Evolutionary conservation across 176 grass and related monocot species (phyloP).

Genomic region (Oryza coarctata): DNA sequence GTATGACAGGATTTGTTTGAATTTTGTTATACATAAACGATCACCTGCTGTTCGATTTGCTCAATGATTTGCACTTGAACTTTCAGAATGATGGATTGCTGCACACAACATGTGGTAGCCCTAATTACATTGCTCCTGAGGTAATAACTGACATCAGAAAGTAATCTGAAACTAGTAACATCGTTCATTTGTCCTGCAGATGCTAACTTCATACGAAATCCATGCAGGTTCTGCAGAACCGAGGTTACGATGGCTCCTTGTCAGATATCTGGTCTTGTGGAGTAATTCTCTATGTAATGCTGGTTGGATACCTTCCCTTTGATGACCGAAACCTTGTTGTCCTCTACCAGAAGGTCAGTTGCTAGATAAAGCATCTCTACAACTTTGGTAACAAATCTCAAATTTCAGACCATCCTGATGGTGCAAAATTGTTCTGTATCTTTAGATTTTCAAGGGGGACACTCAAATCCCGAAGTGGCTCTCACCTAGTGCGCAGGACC

Average conservation of each 20-base stretch:
- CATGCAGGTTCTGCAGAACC: conserved; percentile 63
- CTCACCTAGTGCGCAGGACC: conserved; percentile 45
- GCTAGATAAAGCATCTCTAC: conserved; percentile 2
- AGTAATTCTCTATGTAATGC: conserved; percentile 80
- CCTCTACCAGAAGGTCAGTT: conserved; percentile 79
- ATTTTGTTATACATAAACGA: background rate
- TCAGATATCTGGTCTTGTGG: conserved; percentile 91
- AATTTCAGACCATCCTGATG: conserved; percentile 6
- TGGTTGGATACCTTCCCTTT: conserved; percentile 71
- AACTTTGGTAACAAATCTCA: background rate
- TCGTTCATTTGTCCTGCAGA: background rate
- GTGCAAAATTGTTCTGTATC: background rate
- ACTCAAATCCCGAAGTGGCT: conserved; percentile 62
- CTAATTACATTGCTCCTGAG: conserved; percentile 90
- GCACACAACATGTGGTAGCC: conserved; percentile 88
- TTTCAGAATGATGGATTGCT: conserved; percentile 80
- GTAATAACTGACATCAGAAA: conserved; percentile 18
- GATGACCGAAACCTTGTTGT: conserved; percentile 84
- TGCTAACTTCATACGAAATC: conserved; percentile 9
- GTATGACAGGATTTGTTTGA: conserved; percentile 34
- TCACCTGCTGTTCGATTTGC: background rate
- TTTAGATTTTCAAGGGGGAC: conserved; percentile 74
- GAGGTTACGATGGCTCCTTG: conserved; percentile 80
- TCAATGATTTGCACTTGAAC: background rate
- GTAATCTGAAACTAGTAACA: background rate